Evolutionary conservation across 805 yeast genomes (phyloP).

Genomic region (Kazachstania kunashirensis): DNA sequence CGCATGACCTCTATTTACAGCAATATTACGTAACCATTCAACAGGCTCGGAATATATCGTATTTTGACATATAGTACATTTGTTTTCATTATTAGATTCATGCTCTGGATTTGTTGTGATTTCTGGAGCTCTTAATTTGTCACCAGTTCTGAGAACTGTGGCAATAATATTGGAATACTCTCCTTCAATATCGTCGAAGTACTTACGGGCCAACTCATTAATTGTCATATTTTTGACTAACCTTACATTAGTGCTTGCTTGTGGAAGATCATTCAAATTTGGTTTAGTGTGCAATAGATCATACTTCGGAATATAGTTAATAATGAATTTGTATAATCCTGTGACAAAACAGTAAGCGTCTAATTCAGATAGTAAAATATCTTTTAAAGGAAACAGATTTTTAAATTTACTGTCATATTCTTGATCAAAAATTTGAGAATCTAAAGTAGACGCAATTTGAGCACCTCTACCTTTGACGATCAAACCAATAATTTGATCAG

Average conservation of each 20-base stretch:
- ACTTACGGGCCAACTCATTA: constrained; percentile 64
- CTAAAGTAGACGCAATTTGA: constrained; percentile 42
- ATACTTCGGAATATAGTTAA: constrained; percentile 14
- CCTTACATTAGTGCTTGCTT: constrained; percentile 4
- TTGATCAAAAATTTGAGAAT: constrained; percentile 30
- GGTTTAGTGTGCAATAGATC: constrained; percentile 20
- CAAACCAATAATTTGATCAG: constrained; percentile 67
- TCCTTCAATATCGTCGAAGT: constrained; percentile 60
- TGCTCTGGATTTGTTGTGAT: background rate
- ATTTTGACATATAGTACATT: constrained; percentile 50
- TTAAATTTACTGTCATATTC: constrained; percentile 31
- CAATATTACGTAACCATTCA: constrained; percentile 59
- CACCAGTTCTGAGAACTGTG: constrained; percentile 84
- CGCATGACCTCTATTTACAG: constrained; percentile 48
- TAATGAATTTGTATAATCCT: constrained; percentile 31
- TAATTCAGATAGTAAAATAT: constrained; percentile 61
- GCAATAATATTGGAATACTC: constrained; percentile 85
- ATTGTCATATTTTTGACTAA: constrained; percentile 62
- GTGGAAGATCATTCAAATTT: too few relatives aligned
- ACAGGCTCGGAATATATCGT: constrained; percentile 48
- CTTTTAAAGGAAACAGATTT: constrained; percentile 63
- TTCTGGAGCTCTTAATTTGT: constrained; percentile 51
- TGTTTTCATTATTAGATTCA: constrained; percentile 9
- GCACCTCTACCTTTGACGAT: constrained; percentile 85
- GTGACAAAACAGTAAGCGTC: constrained; percentile 36